phyloP scores from a whole-genome alignment of 2,329 filamentous ascomycete species.

The Verruconis gallopava region DNA sequence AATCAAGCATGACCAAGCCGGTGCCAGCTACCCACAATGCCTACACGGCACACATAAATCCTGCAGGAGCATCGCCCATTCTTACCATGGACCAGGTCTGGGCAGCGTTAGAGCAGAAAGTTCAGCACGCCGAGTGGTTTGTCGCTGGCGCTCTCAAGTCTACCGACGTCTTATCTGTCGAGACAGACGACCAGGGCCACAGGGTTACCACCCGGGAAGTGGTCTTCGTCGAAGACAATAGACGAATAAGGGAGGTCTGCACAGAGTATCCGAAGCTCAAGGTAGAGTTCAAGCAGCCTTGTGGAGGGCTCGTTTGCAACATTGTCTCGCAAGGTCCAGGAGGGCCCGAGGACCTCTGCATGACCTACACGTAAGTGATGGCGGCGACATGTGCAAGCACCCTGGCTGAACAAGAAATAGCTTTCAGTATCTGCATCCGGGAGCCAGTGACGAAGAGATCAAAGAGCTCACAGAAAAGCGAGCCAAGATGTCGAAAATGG shows the following conservation, averaged over 20 bases:
- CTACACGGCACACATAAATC: conserved; percentile 27
- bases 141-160: conserved; percentile 19
- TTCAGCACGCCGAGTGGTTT: conserved; percentile 20
- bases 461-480: conserved; percentile 2
- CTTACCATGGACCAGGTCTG: conserved; percentile 25
- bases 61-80: conserved; percentile 17
- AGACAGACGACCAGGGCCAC: conserved; percentile 15
- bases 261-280: conserved; percentile 13
- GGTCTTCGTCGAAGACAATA: conserved; percentile 17
- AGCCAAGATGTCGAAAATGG: conserved; percentile 10
- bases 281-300: neutral
- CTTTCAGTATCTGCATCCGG: conserved; percentile 26
- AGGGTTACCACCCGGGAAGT: conserved; percentile 19
- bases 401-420: neutral
- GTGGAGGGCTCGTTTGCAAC: conserved; percentile 17
- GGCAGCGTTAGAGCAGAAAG: conserved; percentile 21
- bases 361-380: conserved; percentile 26
- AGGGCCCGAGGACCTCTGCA: conserved; percentile 18
- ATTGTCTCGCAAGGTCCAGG: conserved; percentile 20
- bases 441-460: conserved; percentile 10
- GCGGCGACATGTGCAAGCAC: neutral
- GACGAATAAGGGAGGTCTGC: conserved; percentile 17
- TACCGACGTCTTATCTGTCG: conserved; percentile 19
- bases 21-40: conserved; percentile 21
- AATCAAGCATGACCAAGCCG: neutral